Base-by-base conservation (phyloP, 1,284 basidiomycete species). In the Ceratobasidium sp. region DNA sequence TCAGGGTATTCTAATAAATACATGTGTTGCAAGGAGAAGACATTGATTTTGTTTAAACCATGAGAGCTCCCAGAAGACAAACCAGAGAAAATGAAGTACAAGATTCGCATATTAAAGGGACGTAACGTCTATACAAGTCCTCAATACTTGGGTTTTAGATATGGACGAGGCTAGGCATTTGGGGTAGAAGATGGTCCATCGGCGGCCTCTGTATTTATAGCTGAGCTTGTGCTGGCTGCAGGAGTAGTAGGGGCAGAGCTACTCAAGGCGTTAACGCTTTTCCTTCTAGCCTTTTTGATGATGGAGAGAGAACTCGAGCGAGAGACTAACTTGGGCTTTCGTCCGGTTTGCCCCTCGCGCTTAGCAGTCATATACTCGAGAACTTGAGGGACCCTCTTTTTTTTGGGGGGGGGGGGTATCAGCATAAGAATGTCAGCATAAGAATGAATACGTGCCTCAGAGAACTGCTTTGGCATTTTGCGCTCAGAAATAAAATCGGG, bases 401-500 rank as follows among this genome's bases (percentile, higher is more conserved):
- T 26, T 28, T 32, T n/a, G n/a, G n/a, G n/a, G n/a, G n/a, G 21
- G 30, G 28, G 16, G 36, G 23, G 9, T 34, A 58, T 8, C 6
- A 39, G 26, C 3, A 28, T 3, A 28, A 8, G 18, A 12, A 39
- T 36, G 21, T 52, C 23, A 52, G 21, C 48, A 52, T 26, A 39
- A 58, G 36, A 8, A 34, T 14, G 16, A 3, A 26, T 0, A 75
- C 83, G 28, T 78, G 90, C 90, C 75, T 85, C 82, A 10, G 89
- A 83, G 71, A 92, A 88, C 73, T 84, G 85, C 72, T 87, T 83
- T 10, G 87, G 81, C 83, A 91, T 85, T 46, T 83, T 84, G 64
- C 80, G 82, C 72, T 91, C 87, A 0, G 84, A 84, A 67, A 92
- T 72, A 76, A 89, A 89, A 30, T 81, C 80, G 3, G 91, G 91